Evolutionary conservation across 306 rosid genomes (phyloP).

Genomic region (Cicer judaicum): DNA sequence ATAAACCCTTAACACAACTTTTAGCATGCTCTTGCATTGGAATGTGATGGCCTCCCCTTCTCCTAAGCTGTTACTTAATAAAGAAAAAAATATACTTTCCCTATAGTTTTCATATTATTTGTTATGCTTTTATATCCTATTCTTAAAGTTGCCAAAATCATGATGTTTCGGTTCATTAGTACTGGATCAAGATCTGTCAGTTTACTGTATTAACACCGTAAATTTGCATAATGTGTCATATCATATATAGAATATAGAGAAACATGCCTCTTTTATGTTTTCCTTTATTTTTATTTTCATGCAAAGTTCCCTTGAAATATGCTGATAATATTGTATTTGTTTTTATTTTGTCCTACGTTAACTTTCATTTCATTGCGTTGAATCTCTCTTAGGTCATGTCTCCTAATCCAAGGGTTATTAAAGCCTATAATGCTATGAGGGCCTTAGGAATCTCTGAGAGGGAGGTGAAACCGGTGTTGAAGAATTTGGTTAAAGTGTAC

Average conservation of each 20-base stretch:
- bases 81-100: neutral
- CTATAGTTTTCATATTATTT: slow-evolving; percentile 14
- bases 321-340: slow-evolving; percentile 16
- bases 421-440: slow-evolving; percentile 61
- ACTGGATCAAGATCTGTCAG: slow-evolving; percentile 16
- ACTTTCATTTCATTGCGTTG: slow-evolving; percentile 17
- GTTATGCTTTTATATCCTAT: slow-evolving; percentile 11
- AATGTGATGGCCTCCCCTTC: slow-evolving; percentile 8
- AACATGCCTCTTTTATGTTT: slow-evolving; percentile 29
- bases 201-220: slow-evolving; percentile 13
- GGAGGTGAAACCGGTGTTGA: slow-evolving; percentile 63
- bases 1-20: slow-evolving; percentile 17
- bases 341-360: slow-evolving; percentile 21
- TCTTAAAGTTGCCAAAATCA: slow-evolving; percentile 14
- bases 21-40: slow-evolving; percentile 1
- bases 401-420: slow-evolving; percentile 40
- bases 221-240: neutral
- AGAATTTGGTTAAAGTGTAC: slow-evolving; percentile 49
- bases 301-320: slow-evolving; percentile 8
- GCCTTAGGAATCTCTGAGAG: slow-evolving; percentile 56
- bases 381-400: slow-evolving; percentile 52
- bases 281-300: slow-evolving; percentile 24
- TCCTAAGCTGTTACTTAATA: neutral
- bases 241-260: slow-evolving; percentile 4
- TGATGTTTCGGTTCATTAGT: slow-evolving; percentile 4